Base-by-base conservation (phyloP, 1,284 basidiomycete genomes). In the Mycosarcoma maydis region DNA sequence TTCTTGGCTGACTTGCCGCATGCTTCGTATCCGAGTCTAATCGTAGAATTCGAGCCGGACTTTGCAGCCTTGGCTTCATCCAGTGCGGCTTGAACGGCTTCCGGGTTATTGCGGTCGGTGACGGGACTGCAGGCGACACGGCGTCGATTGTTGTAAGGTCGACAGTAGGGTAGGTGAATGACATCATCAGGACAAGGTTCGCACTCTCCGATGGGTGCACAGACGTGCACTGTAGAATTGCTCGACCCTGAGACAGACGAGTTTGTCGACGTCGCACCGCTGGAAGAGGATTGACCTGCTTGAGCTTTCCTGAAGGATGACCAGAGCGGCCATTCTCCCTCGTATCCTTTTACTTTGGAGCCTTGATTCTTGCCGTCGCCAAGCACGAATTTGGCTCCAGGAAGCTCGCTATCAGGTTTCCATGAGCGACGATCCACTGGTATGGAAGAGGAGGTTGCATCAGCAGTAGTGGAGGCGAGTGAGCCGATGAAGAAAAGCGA, bases 101-200 rank as follows among this genome's bases (percentile, higher is more conserved):
- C 1, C 1, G 50, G 37, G 19, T 57, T 38, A 34, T 19, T 11
- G 8, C 36, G 46, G 26, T 47, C n/a, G 17, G 27, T 13, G 2
- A 60, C 22, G 24, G 42, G 49, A 7, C 40, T 44, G 39, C 75
- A 76, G 4, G 51, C 44, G 11, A 73, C 67, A 6, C 66, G 42
- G 17, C 72, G 62, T 6, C 75, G 62, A 47, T 75, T 75, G 49
- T 72, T 72, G 70, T 76, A 76, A 9, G 75, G 75, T 30, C 72
- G 55, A 45, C 75, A 76, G 49, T 75, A 76, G 2, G 75, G 72
- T 11, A 69, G 58, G 11, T 67, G 60, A 11, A 69, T 40, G 4
- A 65, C 62, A n/a, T 75, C 58, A 1, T 41, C 42, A 3, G 71
- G 71, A 32, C 73, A 75, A 2, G 59, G 47, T 16, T 40, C 29